phyloP scores from a whole-genome alignment of 2,329 filamentous ascomycete genomes.

The Hirsutella thompsonii region DNA sequence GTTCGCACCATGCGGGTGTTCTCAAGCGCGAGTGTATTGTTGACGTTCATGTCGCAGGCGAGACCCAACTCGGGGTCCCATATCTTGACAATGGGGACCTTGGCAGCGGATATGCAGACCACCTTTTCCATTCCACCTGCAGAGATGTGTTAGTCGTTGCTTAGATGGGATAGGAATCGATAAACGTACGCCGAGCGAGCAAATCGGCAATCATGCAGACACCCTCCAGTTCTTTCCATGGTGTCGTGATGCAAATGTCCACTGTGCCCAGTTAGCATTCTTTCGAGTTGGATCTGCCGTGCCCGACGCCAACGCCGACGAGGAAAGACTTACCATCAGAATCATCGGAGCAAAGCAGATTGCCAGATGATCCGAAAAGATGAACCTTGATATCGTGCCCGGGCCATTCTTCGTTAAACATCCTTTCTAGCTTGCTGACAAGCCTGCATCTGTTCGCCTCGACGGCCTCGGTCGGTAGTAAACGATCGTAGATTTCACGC shows the following conservation, averaged over 20 bases:
- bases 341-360: constrained; percentile 85
- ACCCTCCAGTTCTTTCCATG: constrained; percentile 74
- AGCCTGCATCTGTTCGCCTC: constrained; percentile 63
- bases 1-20: constrained; percentile 98
- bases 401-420: constrained; percentile 87
- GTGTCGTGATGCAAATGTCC: constrained; percentile 93
- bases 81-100: constrained; percentile 96
- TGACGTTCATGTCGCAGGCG: constrained; percentile 97
- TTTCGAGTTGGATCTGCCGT: neutral
- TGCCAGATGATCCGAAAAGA: constrained; percentile 96
- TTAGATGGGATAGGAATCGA: neutral
- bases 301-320: constrained; percentile 10
- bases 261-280: constrained; percentile 36
- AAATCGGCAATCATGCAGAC: constrained; percentile 86
- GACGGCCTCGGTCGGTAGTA: constrained; percentile 71
- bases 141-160: constrained; percentile 17
- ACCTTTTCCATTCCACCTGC: constrained; percentile 95
- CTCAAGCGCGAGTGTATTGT: constrained; percentile 87
- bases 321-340: constrained; percentile 68
- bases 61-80: constrained; percentile 90
- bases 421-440: constrained; percentile 73
- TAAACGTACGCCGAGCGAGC: constrained; percentile 63
- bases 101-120: constrained; percentile 85
- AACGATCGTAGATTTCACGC: constrained; percentile 68
- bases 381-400: constrained; percentile 80